Base-by-base conservation (phyloP, 2,329 filamentous ascomycete genomes). In the Xylariales sp. region DNA sequence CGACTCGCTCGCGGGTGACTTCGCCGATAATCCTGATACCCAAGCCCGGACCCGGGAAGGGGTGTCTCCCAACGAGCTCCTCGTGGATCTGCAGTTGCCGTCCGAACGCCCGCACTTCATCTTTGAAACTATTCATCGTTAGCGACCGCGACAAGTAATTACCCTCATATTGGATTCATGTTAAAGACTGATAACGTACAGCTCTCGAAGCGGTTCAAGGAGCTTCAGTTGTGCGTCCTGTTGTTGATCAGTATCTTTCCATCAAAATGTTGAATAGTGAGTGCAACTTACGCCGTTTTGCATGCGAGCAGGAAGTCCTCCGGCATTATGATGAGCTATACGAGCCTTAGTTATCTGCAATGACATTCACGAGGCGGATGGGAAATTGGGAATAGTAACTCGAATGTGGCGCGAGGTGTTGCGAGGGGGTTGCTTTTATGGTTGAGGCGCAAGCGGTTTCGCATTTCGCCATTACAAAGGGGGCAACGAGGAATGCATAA, bases 1-100 rank as follows among this genome's bases (percentile, higher is more conserved):
- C 78, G 12, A 95, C 84, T 31, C 84, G 78, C 58, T 90, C 85
- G 2, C 73, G 74, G 1, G 87, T 95, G 11, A 95, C 82, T 52
- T 94, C 89, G 25, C 90, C 90, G 1, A 95, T 70, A 46, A 95
- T 84, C 40, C 87, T 76, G 51, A 93, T 86, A 11, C 78, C 88
- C 46, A 94, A 80, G 38, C 66, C 76, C 0, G 71, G 64, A 3
- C 85, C 85, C 0, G 84, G 84, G 73, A 88, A 89, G 4, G 18
- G 85, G 84, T 89, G 86, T 22, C 86, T 71, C 78, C 81, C 86
- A 41, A 91, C 82, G 6, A 91, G 78, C n/a, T 86, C 76, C 47
- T 85, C 74, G 37, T 80, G 73, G 44, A 90, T 86, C 19, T 81
- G 80, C 3, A 90, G 71, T 47, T 86, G 71, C 12, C 76, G 78